Base-by-base conservation (phyloP, 768 basidiomycete species). In the Termitomyces sp. region DNA sequence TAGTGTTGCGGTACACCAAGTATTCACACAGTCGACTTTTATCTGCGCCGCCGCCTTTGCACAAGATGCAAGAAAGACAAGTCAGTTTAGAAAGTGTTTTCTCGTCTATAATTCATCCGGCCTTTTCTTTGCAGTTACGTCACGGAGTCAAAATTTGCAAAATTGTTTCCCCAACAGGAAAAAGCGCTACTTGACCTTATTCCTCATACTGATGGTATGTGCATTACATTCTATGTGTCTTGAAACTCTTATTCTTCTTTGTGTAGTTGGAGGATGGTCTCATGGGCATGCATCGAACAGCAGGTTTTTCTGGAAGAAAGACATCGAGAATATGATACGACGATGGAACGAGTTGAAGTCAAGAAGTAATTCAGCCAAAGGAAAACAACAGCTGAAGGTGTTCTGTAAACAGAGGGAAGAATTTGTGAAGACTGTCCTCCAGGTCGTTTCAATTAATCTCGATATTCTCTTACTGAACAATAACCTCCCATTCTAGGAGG, bases 301-400 rank as follows among this genome's bases (percentile, higher is more conserved):
- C 51, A 64, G 65, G 38, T 75, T 66, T 48, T 75, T 69, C 59
- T 75, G 73, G 74, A 62, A 61, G 20, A 30, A 44, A 4, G 75
- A 75, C 51, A 65, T 77, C 20, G 48, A 63, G 8, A 45, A 61
- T 2, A 68, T 73, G 55, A 59, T 63, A 5, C 10, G 24, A 13
- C 57, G 53, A 28, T 61, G 69, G 18, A 64, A 32, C 1, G 55
- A 2, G 0, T 59, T 64, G 12, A 56, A 67, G 68, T 7, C 54
- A 65, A 24, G 51, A 65, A 30, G 51, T 50, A 61, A 66, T 18
- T 55, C 58, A 1, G 56, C 60, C 2, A 64, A 66, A 18, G 70
- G 74, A 0, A 58, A 67, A 14, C 58, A 69, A 43, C 62, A 60
- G 18, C 38, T 71, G 20, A 60, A 67, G 12, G 65, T 67, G 9